Evolutionary conservation across 2,329 filamentous ascomycete species (phyloP).

Genomic region (Paracoccidioides brasiliensis): DNA sequence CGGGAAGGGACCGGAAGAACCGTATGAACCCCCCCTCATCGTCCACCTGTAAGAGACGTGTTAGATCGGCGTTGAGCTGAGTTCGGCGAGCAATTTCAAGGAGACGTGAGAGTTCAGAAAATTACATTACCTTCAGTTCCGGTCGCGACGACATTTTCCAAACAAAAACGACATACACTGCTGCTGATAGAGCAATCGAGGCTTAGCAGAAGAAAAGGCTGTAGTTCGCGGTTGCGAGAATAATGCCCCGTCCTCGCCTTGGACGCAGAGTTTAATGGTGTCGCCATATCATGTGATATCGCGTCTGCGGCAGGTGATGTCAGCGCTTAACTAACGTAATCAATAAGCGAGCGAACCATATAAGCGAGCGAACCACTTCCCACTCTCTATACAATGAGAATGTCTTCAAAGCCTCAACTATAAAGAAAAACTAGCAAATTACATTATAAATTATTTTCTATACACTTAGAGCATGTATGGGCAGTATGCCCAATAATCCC

Average conservation of each 20-base stretch:
- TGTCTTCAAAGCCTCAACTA: no score
- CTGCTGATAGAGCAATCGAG: neutral
- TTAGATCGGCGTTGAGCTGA: slow-evolving; percentile 6
- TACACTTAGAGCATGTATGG: no score
- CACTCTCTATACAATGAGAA: no score
- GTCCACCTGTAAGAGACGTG: slow-evolving; percentile 52
- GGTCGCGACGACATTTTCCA: slow-evolving; percentile 55
- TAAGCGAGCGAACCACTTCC: no score
- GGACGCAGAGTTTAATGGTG: neutral
- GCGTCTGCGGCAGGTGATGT: slow-evolving; percentile 15
- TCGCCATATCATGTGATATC: slow-evolving; percentile 1
- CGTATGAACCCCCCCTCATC: slow-evolving; percentile 95
- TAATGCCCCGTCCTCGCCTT: neutral
- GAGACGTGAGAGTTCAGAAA: neutral
- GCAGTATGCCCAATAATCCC: no score
- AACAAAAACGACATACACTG: slow-evolving; percentile 4
- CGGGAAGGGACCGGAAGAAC: slow-evolving; percentile 78
- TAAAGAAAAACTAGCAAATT: no score
- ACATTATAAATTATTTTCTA: no score
- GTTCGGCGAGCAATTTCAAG: neutral
- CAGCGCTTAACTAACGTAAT: neutral
- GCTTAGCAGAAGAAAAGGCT: neutral
- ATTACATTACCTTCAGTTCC: slow-evolving; percentile 49
- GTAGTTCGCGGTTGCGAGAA: neutral
- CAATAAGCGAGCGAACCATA: no score